phyloP scores from a whole-genome alignment of 495 filamentous ascomycete genomes.

The Xylaria flabelliformis region DNA sequence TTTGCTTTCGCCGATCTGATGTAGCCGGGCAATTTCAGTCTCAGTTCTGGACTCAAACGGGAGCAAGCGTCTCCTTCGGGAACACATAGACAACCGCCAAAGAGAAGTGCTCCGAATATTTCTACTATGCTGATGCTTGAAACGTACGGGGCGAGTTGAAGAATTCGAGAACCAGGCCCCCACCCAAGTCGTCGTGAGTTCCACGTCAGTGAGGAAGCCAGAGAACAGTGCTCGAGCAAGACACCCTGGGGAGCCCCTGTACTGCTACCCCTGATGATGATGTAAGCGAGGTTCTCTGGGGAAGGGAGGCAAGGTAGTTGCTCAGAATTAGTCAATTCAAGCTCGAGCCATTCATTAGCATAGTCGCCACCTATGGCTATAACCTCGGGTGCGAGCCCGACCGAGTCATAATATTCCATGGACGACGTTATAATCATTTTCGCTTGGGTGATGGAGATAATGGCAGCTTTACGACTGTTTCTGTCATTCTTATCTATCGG shows the following conservation, averaged over 20 bases:
- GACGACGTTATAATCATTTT: constrained; percentile 15
- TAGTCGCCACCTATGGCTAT: constrained; percentile 2
- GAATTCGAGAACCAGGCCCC: constrained; percentile 47
- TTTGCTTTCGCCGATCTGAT: constrained; percentile 39
- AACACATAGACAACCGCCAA: constrained; percentile 45
- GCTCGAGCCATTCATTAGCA: constrained; percentile 4
- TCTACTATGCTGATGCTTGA: constrained; percentile 65
- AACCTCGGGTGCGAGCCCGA: constrained; percentile 4
- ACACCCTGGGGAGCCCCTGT: constrained; percentile 53
- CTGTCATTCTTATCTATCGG: constrained; percentile 66
- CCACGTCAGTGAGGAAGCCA: constrained; percentile 51
- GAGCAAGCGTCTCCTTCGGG: constrained; percentile 36
- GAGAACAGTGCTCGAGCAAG: constrained; percentile 43
- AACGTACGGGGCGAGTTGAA: constrained; percentile 68
- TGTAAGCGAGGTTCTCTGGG: constrained; percentile 36
- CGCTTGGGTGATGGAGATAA: constrained; percentile 32
- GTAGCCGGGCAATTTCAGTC: constrained; percentile 37
- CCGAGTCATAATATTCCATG: neutral
- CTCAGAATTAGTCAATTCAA: neutral
- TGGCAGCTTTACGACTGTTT: constrained; percentile 49
- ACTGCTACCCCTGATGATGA: constrained; percentile 50
- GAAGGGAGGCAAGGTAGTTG: neutral
- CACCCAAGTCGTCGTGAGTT: constrained; percentile 47
- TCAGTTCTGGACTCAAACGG: constrained; percentile 11
- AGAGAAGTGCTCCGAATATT: constrained; percentile 60